A percentile compares a stretch with the other conserved stretches of the same genome.
Evolutionary conservation across 2,329 filamentous ascomycete species (phyloP).

Genomic region (Fusarium buxicola): DNA sequence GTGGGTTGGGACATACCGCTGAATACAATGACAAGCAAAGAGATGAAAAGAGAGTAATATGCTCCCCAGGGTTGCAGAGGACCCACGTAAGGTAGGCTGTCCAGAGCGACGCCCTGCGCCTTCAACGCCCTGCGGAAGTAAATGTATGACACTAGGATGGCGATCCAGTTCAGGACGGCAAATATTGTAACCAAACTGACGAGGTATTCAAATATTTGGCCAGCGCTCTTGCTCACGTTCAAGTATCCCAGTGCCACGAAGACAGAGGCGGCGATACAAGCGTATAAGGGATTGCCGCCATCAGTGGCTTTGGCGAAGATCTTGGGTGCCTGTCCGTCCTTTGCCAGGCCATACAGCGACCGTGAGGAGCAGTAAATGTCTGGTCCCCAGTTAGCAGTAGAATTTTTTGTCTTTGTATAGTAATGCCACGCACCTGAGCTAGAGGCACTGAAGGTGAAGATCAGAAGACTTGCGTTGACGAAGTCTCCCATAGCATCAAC

Average conservation of each 20-base stretch:
- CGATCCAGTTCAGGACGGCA: constrained; percentile 58
- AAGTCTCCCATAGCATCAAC: constrained; percentile 35
- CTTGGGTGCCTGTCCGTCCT: constrained; percentile 53
- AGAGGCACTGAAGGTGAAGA: constrained; percentile 43
- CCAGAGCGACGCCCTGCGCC: constrained; percentile 51
- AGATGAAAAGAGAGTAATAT: constrained; percentile 50
- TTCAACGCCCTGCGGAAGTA: constrained; percentile 53
- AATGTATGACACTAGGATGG: constrained; percentile 55
- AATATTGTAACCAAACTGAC: constrained; percentile 58
- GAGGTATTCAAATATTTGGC: constrained; percentile 56
- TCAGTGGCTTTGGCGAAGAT: constrained; percentile 47
- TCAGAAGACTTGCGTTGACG: constrained; percentile 41
- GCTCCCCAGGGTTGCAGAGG: constrained; percentile 54
- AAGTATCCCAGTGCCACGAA: constrained; percentile 56
- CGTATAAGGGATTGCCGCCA: constrained; percentile 55
- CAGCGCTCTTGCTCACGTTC: constrained; percentile 52
- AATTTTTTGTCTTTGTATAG: too few relatives aligned
- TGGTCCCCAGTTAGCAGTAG: background rate
- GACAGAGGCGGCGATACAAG: constrained; percentile 49
- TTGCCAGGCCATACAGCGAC: constrained; percentile 50
- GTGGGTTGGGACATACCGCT: constrained; percentile 47
- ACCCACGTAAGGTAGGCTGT: constrained; percentile 53
- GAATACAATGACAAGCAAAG: constrained; percentile 65
- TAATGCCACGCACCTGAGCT: constrained; percentile 15
- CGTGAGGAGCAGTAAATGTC: constrained; percentile 55